These are phyloP conservation scores for Fusarium scirpi DNA, from an alignment of 2,329 filamentous ascomycete genomes.

Conservation along the genomic window DNA sequence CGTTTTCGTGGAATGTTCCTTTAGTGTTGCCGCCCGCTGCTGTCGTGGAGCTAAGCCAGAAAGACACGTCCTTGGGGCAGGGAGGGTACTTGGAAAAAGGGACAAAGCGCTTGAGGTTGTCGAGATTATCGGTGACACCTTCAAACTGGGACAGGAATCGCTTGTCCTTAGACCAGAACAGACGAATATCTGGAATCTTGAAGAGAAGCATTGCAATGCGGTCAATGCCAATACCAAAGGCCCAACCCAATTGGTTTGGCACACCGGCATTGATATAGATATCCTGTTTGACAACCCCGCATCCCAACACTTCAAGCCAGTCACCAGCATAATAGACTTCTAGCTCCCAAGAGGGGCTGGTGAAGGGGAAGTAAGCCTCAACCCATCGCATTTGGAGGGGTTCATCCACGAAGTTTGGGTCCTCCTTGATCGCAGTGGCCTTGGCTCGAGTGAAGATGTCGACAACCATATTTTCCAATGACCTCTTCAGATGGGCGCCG, in stretches of 20 bases:
- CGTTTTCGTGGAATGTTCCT: slow-evolving; percentile 85
- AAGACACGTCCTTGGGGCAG: slow-evolving; percentile 92
- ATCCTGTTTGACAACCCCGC: slow-evolving; percentile 86
- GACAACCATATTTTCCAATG: slow-evolving; percentile 88
- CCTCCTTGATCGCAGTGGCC: slow-evolving; percentile 68
- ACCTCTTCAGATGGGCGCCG: slow-evolving; percentile 86
- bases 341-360: slow-evolving; percentile 93
- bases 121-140: slow-evolving; percentile 66
- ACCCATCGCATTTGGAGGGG: slow-evolving; percentile 92
- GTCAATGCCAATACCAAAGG: slow-evolving; percentile 93
- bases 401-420: slow-evolving; percentile 68
- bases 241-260: slow-evolving; percentile 85
- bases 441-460: slow-evolving; percentile 87
- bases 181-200: slow-evolving; percentile 92
- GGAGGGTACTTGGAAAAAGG: slow-evolving; percentile 93
- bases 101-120: slow-evolving; percentile 72
- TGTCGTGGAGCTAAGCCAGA: slow-evolving; percentile 76
- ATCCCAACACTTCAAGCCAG: slow-evolving; percentile 97
- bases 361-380: slow-evolving; percentile 98
- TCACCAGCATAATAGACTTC: slow-evolving; percentile 95
- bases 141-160: slow-evolving; percentile 90
- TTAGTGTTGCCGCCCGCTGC: slow-evolving; percentile 62
- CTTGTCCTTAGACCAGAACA: slow-evolving; percentile 91
- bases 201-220: slow-evolving; percentile 98
- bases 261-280: slow-evolving; percentile 83